Conservation (phyloP, 2,329 filamentous ascomycete genomes). For the Periconia macrospinosa region DNA sequence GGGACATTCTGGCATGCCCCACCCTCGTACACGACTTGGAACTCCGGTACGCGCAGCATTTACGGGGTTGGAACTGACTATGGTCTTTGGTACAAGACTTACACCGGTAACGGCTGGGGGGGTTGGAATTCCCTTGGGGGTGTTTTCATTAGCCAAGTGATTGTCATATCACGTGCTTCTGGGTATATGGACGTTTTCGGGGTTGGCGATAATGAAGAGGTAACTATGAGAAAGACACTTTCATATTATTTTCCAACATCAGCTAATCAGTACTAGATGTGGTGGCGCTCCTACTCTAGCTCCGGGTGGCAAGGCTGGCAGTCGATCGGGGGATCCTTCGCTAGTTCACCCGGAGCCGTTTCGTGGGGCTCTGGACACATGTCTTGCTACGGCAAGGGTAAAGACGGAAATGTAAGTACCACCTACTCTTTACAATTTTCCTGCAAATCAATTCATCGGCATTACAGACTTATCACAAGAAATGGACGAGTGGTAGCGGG, state of each 20-base stretch:
- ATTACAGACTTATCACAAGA: not conserved
- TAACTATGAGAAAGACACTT: too few relatives aligned
- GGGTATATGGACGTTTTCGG: slow-evolving; percentile 1
- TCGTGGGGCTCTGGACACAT: slow-evolving; percentile 1
- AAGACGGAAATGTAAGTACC: slow-evolving; percentile 3
- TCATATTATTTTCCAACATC: too few relatives aligned
- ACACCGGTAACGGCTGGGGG: not conserved
- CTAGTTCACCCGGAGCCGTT: not conserved
- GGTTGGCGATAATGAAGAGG: not conserved
- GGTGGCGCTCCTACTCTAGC: too few relatives aligned
- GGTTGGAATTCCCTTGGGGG: not conserved
- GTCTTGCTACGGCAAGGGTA: slow-evolving; percentile 3
- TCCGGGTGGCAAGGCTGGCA: too few relatives aligned
- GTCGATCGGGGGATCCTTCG: not conserved
- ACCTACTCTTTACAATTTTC: not conserved
- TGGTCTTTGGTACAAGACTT: slow-evolving; percentile 1
- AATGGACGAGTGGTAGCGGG: not conserved
- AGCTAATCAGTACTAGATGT: too few relatives aligned
- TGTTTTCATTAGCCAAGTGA: slow-evolving; percentile 1
- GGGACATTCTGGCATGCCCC: slow-evolving; percentile 1
- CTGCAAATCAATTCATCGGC: too few relatives aligned
- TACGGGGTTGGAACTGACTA: not conserved
- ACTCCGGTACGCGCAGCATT: not conserved
- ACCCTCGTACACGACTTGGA: not conserved
- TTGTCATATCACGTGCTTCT: not conserved